Evolutionary conservation across 1,284 basidiomycete genomes (phyloP).

Genomic region (Leccinum angustisporum): DNA sequence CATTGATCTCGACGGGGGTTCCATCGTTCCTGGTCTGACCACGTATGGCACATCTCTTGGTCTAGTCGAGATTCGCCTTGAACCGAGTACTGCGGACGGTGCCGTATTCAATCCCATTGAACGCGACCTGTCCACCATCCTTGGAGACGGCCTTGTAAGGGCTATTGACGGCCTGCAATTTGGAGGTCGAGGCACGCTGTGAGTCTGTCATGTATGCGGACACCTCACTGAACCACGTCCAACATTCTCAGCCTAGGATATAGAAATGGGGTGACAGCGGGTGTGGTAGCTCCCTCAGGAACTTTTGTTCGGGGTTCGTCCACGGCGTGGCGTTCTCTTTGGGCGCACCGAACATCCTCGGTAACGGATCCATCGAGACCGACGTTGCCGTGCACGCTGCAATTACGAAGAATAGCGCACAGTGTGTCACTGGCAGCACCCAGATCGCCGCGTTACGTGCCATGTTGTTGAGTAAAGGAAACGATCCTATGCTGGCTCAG

Average conservation of each 20-base stretch:
- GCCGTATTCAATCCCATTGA: conserved; percentile 50
- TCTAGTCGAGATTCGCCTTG: conserved; percentile 63
- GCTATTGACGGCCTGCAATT: conserved; percentile 75
- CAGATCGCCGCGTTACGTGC: conserved; percentile 71
- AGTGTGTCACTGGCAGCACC: conserved; percentile 68
- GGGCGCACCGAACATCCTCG: conserved; percentile 61
- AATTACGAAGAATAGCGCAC: conserved; percentile 42
- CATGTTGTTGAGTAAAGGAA: conserved; percentile 51
- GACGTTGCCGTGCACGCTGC: conserved; percentile 72
- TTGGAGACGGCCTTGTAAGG: conserved; percentile 53
- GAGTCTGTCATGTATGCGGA: conserved; percentile 32
- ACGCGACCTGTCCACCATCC: conserved; percentile 41
- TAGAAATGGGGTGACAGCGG: conserved; percentile 61
- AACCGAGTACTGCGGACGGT: conserved; percentile 71
- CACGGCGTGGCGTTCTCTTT: conserved; percentile 63
- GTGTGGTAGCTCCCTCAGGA: conserved; percentile 55
- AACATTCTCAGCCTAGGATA: conserved; percentile 50
- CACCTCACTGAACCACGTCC: neutral
- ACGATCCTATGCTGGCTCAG: conserved; percentile 54
- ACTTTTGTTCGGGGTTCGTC: conserved; percentile 68
- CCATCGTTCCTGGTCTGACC: conserved; percentile 57
- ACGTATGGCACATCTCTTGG: conserved; percentile 62
- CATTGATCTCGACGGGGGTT: conserved; percentile 48
- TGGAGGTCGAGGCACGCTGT: conserved; percentile 69
- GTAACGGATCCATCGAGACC: conserved; percentile 67